These are phyloP conservation scores for Exophiala calicioides DNA, from an alignment of 2,329 filamentous ascomycete species.

Conservation along the genomic window DNA sequence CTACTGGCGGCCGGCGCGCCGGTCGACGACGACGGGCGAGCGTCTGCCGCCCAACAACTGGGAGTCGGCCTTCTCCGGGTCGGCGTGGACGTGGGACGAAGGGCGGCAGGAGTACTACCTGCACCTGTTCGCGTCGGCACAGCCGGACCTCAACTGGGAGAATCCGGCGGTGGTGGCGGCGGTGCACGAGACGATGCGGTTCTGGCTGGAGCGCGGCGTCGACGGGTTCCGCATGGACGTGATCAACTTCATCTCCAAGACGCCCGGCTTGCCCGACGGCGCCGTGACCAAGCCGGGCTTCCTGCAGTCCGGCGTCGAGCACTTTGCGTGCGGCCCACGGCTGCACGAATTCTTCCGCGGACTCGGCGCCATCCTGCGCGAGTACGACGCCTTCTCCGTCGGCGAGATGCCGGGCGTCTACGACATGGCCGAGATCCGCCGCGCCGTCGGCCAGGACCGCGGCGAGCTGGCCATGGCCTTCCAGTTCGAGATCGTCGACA, in stretches of 20 bases:
- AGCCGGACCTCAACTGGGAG: slow-evolving; percentile 77
- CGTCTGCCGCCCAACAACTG: slow-evolving; percentile 76
- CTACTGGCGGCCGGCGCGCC: slow-evolving; percentile 54
- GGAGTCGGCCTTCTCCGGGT: slow-evolving; percentile 45
- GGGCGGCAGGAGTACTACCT: background rate
- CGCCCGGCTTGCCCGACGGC: slow-evolving; percentile 53
- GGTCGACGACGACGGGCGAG: slow-evolving; percentile 57
- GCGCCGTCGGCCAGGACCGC: slow-evolving; percentile 38
- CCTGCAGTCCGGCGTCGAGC: slow-evolving; percentile 54
- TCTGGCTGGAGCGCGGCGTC: slow-evolving; percentile 75
- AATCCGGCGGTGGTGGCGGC: slow-evolving; percentile 66
- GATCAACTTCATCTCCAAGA: slow-evolving; percentile 72
- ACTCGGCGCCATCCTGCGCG: slow-evolving; percentile 37
- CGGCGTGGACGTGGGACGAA: slow-evolving; percentile 64
- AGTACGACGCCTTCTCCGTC: slow-evolving; percentile 43
- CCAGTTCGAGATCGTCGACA: slow-evolving; percentile 40
- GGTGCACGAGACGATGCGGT: slow-evolving; percentile 71
- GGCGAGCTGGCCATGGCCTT: slow-evolving; percentile 45
- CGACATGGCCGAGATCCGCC: slow-evolving; percentile 37
- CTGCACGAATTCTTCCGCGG: slow-evolving; percentile 43
- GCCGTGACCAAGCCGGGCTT: slow-evolving; percentile 41
- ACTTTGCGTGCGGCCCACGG: slow-evolving; percentile 34
- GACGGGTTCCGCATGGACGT: slow-evolving; percentile 74
- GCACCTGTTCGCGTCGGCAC: background rate
- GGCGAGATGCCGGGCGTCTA: slow-evolving; percentile 43